phyloP scores from a whole-genome alignment of 495 filamentous ascomycete species.

The Daldinia caldariorum region DNA sequence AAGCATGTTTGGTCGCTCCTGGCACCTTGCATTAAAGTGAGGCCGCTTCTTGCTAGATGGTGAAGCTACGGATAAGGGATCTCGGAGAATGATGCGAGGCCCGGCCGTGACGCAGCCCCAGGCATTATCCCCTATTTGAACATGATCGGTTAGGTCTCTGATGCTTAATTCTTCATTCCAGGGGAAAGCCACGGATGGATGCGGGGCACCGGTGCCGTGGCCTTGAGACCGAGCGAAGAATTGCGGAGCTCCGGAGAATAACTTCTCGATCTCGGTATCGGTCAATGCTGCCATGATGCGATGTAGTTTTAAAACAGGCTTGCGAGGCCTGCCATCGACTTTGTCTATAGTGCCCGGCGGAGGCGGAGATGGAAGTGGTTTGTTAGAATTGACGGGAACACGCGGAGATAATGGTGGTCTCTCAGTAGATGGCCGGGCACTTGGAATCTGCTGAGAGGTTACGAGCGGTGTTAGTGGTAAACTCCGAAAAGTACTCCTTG shows the following conservation, averaged over 20 bases:
- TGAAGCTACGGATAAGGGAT: conserved; percentile 52
- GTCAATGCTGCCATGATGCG: conserved; percentile 67
- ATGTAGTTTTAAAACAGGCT: conserved; percentile 57
- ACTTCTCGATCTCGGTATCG: conserved; percentile 69
- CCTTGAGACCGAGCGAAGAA: conserved; percentile 69
- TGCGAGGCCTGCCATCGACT: conserved; percentile 50
- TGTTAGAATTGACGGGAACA: conserved; percentile 58
- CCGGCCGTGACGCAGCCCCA: conserved; percentile 63
- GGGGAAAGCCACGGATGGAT: conserved; percentile 74
- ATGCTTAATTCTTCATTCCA: conserved; percentile 72
- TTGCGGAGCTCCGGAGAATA: conserved; percentile 82
- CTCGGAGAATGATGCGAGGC: conserved; percentile 60
- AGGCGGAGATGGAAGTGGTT: conserved; percentile 63
- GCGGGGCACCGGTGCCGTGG: conserved; percentile 62
- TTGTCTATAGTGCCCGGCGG: conserved; percentile 56
- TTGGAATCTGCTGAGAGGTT: conserved; percentile 32
- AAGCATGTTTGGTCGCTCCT: conserved; percentile 77
- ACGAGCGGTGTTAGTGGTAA: conserved; percentile 15
- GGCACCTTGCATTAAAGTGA: conserved; percentile 66
- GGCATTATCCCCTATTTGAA: conserved; percentile 64
- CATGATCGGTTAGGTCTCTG: conserved; percentile 70
- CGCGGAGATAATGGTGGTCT: conserved; percentile 50
- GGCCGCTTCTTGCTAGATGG: conserved; percentile 56
- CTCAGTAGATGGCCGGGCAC: conserved; percentile 39
- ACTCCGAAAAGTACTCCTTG: background rate